phyloP scores from a whole-genome alignment of 257 asterid species.

The Scutellaria minor region DNA sequence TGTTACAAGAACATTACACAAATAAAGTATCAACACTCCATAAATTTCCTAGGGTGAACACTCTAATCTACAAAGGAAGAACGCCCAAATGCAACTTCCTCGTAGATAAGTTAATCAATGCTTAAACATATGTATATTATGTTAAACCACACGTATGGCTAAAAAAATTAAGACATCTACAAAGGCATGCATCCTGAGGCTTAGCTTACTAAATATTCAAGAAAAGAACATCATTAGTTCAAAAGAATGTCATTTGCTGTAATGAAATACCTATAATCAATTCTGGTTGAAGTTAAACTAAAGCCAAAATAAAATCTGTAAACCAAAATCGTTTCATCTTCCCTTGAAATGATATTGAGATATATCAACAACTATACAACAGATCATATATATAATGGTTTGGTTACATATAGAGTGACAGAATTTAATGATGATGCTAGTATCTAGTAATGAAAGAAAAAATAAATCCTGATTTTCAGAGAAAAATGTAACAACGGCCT shows the following conservation, averaged over 20 bases:
- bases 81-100: no score
- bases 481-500: not conserved
- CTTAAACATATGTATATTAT: no score
- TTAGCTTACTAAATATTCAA: not conserved
- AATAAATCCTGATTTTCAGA: not conserved
- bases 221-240: no score
- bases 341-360: not conserved
- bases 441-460: not conserved
- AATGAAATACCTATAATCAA: not conserved
- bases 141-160: no score
- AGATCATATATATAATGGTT: conserved; percentile 12
- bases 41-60: no score
- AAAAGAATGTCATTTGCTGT: not conserved
- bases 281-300: not conserved
- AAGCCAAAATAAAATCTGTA: not conserved
- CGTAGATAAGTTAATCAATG: no score
- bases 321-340: not conserved
- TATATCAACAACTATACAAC: conserved; percentile 29
- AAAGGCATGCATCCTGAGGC: no score
- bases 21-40: no score
- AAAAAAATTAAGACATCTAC: no score
- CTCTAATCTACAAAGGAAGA: no score
- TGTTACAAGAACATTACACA: no score
- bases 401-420: conserved; percentile 1
- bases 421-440: not conserved